These are phyloP conservation scores for Solanum sparsipilum DNA, from an alignment of 257 asterid species.

Conservation along the genomic window DNA sequence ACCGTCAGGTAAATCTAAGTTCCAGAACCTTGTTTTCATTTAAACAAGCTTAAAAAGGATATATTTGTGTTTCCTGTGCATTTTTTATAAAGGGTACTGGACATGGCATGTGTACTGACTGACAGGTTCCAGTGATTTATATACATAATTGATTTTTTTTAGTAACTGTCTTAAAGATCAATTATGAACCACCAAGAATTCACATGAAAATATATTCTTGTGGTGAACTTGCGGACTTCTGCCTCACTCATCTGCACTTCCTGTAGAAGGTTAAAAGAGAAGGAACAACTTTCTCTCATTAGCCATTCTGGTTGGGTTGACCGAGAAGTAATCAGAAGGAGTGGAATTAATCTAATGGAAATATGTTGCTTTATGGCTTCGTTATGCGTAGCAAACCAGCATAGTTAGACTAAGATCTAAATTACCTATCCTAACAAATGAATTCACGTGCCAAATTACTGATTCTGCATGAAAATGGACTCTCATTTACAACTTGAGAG, in stretches of 20 bases:
- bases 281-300: neutral
- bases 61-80: neutral
- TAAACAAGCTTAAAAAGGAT: neutral
- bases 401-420: neutral
- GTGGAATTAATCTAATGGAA: neutral
- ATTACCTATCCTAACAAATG: neutral
- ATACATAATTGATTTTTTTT: neutral
- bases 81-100: neutral
- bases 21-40: neutral
- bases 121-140: neutral
- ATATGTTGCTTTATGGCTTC: neutral
- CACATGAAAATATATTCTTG: neutral
- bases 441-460: neutral
- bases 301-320: neutral
- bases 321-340: neutral
- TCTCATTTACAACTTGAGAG: neutral
- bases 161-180: neutral
- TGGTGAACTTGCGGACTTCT: neutral
- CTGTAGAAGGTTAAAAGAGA: neutral
- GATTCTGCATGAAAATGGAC: neutral
- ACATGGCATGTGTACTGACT: neutral
- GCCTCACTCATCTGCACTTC: neutral
- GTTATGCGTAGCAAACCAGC: neutral
- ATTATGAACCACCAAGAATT: neutral
- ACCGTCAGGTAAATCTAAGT: conserved; percentile 50